Evolutionary conservation across 371 early-diverging fungal genomes (phyloP), one percentile per base, ranked within the genome.

Genomic region (Mortierella sp.): DNA sequence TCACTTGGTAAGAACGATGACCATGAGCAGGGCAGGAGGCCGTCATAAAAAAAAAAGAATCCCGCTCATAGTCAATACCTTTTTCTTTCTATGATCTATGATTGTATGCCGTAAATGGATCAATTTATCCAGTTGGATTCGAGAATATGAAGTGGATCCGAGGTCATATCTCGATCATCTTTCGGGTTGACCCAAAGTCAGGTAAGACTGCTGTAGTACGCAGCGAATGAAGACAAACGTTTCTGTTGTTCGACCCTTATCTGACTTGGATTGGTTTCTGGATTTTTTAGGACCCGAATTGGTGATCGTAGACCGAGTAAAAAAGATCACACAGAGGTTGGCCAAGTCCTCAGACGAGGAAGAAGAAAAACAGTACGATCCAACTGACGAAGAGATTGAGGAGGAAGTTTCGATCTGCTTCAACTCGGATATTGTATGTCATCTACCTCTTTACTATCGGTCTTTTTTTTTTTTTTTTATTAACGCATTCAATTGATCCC

Each of bases 121-220:
- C 14, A 3, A 50, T 14, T 50, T 3, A 12, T 9, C 15, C 65
- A 72, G 79, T 77, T 21, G 79, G 79, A 46, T 77, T 77, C 26
- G 79, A 77, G 56, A 77, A 77, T 53, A 57, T 77, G 63, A 77
- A 77, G 50, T 77, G 79, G 79, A 21, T 77, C 45, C 47, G 79
- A 44, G 79, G 79, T 48, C 79, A 77, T 43, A 77, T 77, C 15
- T 77, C 79, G 18, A 77, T 77, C 63, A 69, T 77, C 57, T 77
- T 77, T 63, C 68, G 72, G 7, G 79, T 77, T 15, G 79, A 77
- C 28, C 69, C 72, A 14, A 60, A 46, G 25, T 37, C 68, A 50
- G 75, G 75, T 75, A 66, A 6, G 59, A 43, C n/a, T n/a, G n/a
- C n/a, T n/a, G n/a, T n/a, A n/a, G n/a, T n/a, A n/a, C n/a, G n/a